These are phyloP conservation scores for Gomphus bonarii DNA, from an alignment of 1,284 basidiomycete species.

Conservation along the genomic window DNA sequence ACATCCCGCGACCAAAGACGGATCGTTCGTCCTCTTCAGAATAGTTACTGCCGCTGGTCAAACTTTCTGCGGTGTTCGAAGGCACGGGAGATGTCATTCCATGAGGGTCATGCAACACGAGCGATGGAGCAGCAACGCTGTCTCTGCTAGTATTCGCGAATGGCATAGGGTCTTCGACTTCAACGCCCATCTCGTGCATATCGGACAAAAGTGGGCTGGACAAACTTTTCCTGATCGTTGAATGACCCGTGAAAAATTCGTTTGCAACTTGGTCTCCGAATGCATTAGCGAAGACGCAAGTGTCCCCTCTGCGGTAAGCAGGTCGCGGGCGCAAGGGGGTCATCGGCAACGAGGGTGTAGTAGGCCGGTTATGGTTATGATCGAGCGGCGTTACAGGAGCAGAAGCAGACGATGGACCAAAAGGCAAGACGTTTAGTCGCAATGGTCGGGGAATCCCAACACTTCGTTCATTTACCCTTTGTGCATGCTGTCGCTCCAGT, in stretches of 20 bases:
- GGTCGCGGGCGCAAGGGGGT: constrained; percentile 7
- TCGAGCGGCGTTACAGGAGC: background rate
- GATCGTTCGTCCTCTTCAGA: constrained; percentile 29
- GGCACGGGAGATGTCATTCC: constrained; percentile 21
- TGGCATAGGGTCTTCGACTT: constrained; percentile 15
- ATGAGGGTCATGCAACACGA: constrained; percentile 23
- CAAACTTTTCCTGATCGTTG: constrained; percentile 22
- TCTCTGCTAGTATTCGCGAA: background rate
- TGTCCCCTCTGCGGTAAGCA: background rate
- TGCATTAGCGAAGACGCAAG: background rate
- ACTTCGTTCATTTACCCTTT: background rate
- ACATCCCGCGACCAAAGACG: constrained; percentile 16
- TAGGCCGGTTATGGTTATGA: background rate
- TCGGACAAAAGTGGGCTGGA: constrained; percentile 47
- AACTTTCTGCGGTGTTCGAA: constrained; percentile 20
- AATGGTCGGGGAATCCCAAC: background rate
- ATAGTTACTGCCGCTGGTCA: constrained; percentile 29
- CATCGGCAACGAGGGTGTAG: background rate
- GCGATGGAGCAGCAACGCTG: constrained; percentile 30
- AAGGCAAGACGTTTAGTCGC: background rate
- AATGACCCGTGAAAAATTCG: constrained; percentile 6
- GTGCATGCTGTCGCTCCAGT: constrained; percentile 1
- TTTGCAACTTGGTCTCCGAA: background rate
- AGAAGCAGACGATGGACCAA: background rate
- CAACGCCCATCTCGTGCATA: constrained; percentile 27